Evolutionary conservation across 2,329 filamentous ascomycete genomes (phyloP), one percentile per base, ranked within the genome.

Genomic region (Tolypocladium cylindrosporum): DNA sequence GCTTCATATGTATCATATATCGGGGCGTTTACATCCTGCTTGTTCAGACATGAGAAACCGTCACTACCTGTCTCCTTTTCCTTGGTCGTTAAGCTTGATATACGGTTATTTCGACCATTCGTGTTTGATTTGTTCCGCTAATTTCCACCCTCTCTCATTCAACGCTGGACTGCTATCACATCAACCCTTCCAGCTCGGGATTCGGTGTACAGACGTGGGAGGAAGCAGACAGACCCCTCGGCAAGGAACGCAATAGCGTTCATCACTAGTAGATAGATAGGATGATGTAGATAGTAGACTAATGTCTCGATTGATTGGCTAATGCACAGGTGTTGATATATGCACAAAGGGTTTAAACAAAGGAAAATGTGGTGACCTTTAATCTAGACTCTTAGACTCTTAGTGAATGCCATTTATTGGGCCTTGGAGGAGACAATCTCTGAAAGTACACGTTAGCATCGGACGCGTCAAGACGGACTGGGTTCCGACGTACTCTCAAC

Each of bases 401-500:
- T 21, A 69, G 64, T 62, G 60, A 51, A 66, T 65, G 62, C 69
- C 68, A 72, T 80, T 75, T 86, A 86, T 83, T 85, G 77, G 65
- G 81, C 74, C 77, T 86, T 86, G 71, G 82, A 76, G 61, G 81
- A 75, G 67, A 86, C 78, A 68, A 87, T 86, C 74, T 78, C 84
- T 87, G 71, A 24, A 57, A 34, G 19, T 3, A 14, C 10, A 19
- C 9, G 68, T 78, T 72, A 78, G 77, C 64, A 61, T 55, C 48
- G 37, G 40, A 19, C 40, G 5, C 1, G 50, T 13, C 16, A 14
- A 42, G 40, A 54, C 52, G 55, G 21, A 55, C 37, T 14, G 10
- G 34, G 21, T 40, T 37, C 9, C 34, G 8, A 70, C 71, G 67
- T 82, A 97, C 92, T 93, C 87, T 99, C 94, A 73, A 99, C 87